phyloP scores from a whole-genome alignment of 2,329 filamentous ascomycete species.

The Escovopsis weberi region DNA sequence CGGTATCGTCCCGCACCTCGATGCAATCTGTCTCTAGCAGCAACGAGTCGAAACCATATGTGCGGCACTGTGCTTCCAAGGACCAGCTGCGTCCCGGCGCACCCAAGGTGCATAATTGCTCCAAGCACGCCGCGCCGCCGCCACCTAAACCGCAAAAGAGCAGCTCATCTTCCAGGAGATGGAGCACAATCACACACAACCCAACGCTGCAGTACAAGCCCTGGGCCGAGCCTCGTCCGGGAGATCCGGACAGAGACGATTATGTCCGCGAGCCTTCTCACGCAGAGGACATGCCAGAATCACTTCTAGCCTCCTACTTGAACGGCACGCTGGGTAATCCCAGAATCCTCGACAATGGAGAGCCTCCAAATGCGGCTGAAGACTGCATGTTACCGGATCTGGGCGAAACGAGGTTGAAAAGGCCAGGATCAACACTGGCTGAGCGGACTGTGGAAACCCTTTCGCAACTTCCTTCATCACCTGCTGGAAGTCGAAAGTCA shows the following conservation, averaged over 20 bases:
- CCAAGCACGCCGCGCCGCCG: conserved; percentile 6
- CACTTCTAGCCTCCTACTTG: conserved; percentile 3
- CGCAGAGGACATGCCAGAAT: conserved; percentile 12
- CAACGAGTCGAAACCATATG: conserved; percentile 7
- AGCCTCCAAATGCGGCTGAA: conserved; percentile 1
- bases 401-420: conserved; percentile 11
- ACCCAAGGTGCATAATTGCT: conserved; percentile 3
- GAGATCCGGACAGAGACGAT: not conserved
- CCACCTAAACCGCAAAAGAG: conserved; percentile 7
- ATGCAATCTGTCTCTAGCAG: conserved; percentile 15
- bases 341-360: conserved; percentile 9
- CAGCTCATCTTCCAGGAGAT: conserved; percentile 3
- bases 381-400: conserved; percentile 7
- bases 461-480: conserved; percentile 63
- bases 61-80: conserved; percentile 7
- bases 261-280: not conserved
- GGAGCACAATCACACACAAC: conserved; percentile 5
- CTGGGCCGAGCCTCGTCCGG: conserved; percentile 3
- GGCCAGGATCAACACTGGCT: conserved; percentile 46
- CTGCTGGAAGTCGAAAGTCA: conserved; percentile 47
- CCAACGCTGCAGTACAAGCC: conserved; percentile 4
- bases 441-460: conserved; percentile 81
- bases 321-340: conserved; percentile 1
- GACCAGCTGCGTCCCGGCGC: conserved; percentile 10
- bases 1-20: conserved; percentile 25